Conservation (phyloP, 179 eudicot species). For the Spinacia oleracea region DNA sequence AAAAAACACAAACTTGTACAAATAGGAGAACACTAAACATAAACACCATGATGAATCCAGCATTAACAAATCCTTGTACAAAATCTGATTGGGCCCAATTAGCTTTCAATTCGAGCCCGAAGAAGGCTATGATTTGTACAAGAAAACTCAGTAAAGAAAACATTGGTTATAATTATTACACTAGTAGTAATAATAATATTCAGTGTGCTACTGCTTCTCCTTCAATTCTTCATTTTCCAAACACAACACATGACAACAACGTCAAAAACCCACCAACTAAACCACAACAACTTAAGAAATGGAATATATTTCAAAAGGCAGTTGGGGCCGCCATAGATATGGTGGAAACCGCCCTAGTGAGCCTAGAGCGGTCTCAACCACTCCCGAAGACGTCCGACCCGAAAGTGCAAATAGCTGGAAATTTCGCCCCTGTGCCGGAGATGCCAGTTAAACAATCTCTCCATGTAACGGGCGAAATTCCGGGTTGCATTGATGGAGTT, state of each 20-base stretch:
- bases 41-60: constrained; percentile 9
- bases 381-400: constrained; percentile 64
- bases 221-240: constrained; percentile 18
- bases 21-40: neutral
- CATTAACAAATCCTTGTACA: neutral
- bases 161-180: too few species aligned
- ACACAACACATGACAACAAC: neutral
- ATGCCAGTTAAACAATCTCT: constrained; percentile 36
- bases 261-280: too few species aligned
- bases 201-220: constrained; percentile 15
- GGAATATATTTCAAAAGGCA: constrained; percentile 40
- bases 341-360: constrained; percentile 35
- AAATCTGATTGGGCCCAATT: constrained; percentile 5
- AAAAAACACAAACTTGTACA: neutral
- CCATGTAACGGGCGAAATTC: constrained; percentile 42
- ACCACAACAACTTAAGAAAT: neutral
- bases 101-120: neutral
- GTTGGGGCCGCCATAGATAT: constrained; percentile 47
- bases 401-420: constrained; percentile 51
- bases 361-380: constrained; percentile 32
- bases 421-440: constrained; percentile 67
- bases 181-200: neutral
- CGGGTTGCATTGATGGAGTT: constrained; percentile 46
- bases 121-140: neutral
- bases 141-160: too few species aligned